Base-by-base conservation (phyloP, 306 rosid genomes). In the Medicago lupulina region DNA sequence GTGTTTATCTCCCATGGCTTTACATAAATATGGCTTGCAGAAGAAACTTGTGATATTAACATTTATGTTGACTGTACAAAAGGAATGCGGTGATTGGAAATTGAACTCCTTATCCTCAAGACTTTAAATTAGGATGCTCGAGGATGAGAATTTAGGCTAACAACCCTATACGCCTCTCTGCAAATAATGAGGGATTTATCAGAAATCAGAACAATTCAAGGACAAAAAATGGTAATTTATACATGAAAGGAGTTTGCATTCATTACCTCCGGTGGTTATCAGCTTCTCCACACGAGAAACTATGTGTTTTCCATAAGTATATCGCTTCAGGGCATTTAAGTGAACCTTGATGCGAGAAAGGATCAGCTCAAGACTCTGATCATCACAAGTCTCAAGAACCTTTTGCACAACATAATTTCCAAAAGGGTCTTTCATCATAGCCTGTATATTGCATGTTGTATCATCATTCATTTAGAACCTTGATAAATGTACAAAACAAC, bases 401-500 rank as follows among this genome's bases (percentile, higher is more conserved):
- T 92, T 95, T 59, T 95, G 97, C 76, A 95, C 97, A 67, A 95
- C 97, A 51, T 95, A 95, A 85, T 95, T 95, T 72, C 97, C 99
- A 76, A 90, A 95, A 10, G 96, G 99, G 84, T 95, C 98, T 76
- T 95, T 95, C 99, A 95, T 95, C 98, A 95, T 95, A 43, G 91
- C 93, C 99, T 95, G 88, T 85, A 76, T 73, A 69, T 81, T 73
- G 9, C 59, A 80, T 58, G 57, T 75, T 50, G 38, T 41, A 67
- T 58, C 41, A 73, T 83, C 55, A 73, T 44, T 67, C 82, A 82
- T 28, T 39, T 41, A 39, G 64, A 6, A 44, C 14, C 54, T 49
- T 23, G 28, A 51, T 59, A 17, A 58, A 68, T 67, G 71, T 59
- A 62, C 15, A 49, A 62, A 71, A 44, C 75, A 71, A 44, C 75